Evolutionary conservation across 768 basidiomycete species (phyloP).

Genomic region (Chalciporus sphaerocephalus): DNA sequence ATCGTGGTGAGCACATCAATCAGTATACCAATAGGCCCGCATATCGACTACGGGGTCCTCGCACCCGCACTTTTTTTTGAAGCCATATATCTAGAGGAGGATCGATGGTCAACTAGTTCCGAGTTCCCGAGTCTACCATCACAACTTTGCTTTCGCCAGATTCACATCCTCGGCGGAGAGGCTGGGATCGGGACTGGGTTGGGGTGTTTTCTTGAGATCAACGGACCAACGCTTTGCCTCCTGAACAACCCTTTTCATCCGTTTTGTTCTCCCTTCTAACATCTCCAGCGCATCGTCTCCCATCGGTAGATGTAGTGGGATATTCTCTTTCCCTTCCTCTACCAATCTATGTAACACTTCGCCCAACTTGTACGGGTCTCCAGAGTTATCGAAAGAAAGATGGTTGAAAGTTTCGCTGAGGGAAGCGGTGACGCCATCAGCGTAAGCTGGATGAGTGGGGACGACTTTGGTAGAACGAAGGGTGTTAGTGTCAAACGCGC

Average conservation of each 20-base stretch:
- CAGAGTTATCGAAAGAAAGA: not conserved
- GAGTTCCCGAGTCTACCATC: too few species aligned
- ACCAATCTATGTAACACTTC: conserved; percentile 2
- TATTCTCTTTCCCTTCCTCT: not conserved
- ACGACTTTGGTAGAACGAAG: not conserved
- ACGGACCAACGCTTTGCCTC: conserved; percentile 6
- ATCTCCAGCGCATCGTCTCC: conserved; percentile 9
- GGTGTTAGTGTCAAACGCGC: conserved; percentile 14
- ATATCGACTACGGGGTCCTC: too few species aligned
- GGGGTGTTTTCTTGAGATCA: conserved; percentile 10
- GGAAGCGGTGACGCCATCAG: not conserved
- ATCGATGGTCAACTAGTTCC: too few species aligned
- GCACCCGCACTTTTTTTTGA: too few species aligned
- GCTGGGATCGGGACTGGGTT: too few species aligned
- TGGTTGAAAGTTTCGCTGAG: conserved; percentile 1
- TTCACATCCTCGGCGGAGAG: too few species aligned
- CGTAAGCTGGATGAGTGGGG: conserved; percentile 8
- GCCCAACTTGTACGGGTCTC: conserved; percentile 16
- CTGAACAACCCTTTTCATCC: not conserved
- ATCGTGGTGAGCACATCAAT: too few species aligned
- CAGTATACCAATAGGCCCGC: too few species aligned
- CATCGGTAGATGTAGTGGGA: conserved; percentile 7
- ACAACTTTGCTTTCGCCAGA: too few species aligned
- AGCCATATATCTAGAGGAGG: too few species aligned
- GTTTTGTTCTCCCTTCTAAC: not conserved